A percentile compares a stretch with the other conserved stretches of the same genome.
Evolutionary conservation across 306 rosid genomes (phyloP).

Genomic region (Prunus mongolica): DNA sequence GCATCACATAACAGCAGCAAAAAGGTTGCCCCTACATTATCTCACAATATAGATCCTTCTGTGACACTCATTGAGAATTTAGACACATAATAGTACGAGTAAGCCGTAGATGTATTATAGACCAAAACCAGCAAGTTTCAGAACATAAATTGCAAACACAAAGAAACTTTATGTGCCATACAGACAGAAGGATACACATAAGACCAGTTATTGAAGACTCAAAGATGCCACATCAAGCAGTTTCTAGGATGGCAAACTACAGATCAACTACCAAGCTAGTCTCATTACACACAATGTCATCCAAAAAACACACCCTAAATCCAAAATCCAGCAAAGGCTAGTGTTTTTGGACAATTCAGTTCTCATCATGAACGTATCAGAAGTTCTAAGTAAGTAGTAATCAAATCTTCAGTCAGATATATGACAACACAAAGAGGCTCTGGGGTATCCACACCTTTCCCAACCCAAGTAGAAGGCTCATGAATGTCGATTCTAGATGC

Average conservation of each 20-base stretch:
- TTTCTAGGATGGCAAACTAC: neutral
- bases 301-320: neutral
- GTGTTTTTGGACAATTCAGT: neutral
- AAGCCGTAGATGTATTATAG: neutral
- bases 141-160: neutral
- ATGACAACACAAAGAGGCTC: neutral
- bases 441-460: conserved; percentile 60
- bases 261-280: neutral
- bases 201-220: neutral
- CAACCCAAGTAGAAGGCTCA: conserved; percentile 98
- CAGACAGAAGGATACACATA: neutral
- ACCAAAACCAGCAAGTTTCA: neutral
- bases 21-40: neutral
- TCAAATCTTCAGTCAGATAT: neutral
- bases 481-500: conserved; percentile 97
- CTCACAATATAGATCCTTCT: neutral
- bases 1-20: conserved; percentile 2
- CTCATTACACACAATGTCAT: too few relatives aligned
- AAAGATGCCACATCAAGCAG: neutral
- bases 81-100: neutral
- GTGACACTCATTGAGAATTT: neutral
- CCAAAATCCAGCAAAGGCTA: neutral
- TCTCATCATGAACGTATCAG: neutral
- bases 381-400: neutral
- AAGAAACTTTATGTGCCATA: neutral